These are phyloP conservation scores for Cucurbita moschata DNA, from an alignment of 306 rosid genomes.

Conservation along the genomic window DNA sequence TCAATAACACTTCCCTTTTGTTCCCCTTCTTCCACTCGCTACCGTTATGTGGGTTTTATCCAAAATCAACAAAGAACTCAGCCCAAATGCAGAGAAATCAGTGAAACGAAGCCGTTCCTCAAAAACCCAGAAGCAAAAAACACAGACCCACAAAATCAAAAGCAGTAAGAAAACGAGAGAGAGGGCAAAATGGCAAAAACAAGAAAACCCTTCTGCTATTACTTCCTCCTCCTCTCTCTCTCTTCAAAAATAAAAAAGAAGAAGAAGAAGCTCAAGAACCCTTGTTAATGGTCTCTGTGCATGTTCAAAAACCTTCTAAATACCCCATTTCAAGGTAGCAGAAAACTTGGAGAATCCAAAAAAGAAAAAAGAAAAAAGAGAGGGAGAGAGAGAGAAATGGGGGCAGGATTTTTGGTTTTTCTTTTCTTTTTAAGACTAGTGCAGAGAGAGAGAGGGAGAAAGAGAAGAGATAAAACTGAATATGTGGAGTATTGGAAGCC, in stretches of 20 bases:
- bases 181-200: not conserved
- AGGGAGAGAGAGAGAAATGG: not conserved
- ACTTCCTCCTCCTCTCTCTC: constrained; percentile 48
- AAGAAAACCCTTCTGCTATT: not conserved
- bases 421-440: not conserved
- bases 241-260: not conserved
- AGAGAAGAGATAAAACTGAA: constrained; percentile 35
- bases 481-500: constrained; percentile 91
- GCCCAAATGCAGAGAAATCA: not conserved
- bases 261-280: constrained; percentile 25
- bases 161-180: constrained; percentile 25
- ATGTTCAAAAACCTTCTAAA: constrained; percentile 21
- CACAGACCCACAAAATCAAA: not conserved
- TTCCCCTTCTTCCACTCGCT: not conserved
- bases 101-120: not conserved
- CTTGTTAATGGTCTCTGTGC: constrained; percentile 43
- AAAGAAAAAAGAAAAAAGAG: not conserved
- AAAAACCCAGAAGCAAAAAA: not conserved
- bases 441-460: not conserved
- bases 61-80: not conserved
- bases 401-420: not conserved
- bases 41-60: not conserved
- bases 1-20: not conserved
- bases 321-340: not conserved
- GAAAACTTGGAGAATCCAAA: constrained; percentile 11